Evolutionary conservation across 768 basidiomycete species (phyloP).

Genomic region (Mycena floridula): DNA sequence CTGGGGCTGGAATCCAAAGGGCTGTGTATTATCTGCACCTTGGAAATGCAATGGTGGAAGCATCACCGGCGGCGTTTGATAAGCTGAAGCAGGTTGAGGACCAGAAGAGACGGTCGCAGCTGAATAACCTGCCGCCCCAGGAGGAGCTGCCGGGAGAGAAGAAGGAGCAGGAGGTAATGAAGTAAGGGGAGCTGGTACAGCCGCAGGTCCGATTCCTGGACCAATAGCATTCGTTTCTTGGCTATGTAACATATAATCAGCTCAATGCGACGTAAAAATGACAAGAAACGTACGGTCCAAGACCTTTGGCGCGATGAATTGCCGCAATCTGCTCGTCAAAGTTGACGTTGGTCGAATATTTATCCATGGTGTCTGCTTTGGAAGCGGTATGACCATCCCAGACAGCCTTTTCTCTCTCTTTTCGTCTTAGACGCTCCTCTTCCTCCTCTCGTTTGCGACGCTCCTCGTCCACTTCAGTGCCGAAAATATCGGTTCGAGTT

Average conservation of each 20-base stretch:
- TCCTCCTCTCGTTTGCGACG: slow-evolving; percentile 83
- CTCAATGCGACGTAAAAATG: slow-evolving; percentile 2
- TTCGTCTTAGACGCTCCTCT: slow-evolving; percentile 71
- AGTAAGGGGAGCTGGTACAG: slow-evolving; percentile 62
- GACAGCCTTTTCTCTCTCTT: slow-evolving; percentile 90
- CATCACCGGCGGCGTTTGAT: slow-evolving; percentile 70
- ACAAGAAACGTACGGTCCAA: slow-evolving; percentile 62
- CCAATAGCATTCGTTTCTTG: slow-evolving; percentile 79
- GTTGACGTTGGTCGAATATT: slow-evolving; percentile 89
- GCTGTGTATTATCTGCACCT: slow-evolving; percentile 67
- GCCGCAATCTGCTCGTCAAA: slow-evolving; percentile 98
- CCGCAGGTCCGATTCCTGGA: slow-evolving; percentile 80
- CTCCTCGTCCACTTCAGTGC: slow-evolving; percentile 90
- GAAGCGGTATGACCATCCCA: slow-evolving; percentile 99
- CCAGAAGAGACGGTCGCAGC: slow-evolving; percentile 89
- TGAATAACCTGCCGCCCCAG: slow-evolving; percentile 51
- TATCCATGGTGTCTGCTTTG: slow-evolving; percentile 87
- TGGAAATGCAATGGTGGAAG: slow-evolving; percentile 82
- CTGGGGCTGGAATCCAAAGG: slow-evolving; percentile 75
- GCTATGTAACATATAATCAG: slow-evolving; percentile 24
- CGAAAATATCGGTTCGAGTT: slow-evolving; percentile 97
- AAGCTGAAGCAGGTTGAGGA: slow-evolving; percentile 82
- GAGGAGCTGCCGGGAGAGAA: slow-evolving; percentile 69
- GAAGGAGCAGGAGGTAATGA: slow-evolving; percentile 63
- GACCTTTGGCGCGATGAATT: slow-evolving; percentile 88